Evolutionary conservation across 768 basidiomycete species (phyloP).

Genomic region (Xerocomellus dryophilus): DNA sequence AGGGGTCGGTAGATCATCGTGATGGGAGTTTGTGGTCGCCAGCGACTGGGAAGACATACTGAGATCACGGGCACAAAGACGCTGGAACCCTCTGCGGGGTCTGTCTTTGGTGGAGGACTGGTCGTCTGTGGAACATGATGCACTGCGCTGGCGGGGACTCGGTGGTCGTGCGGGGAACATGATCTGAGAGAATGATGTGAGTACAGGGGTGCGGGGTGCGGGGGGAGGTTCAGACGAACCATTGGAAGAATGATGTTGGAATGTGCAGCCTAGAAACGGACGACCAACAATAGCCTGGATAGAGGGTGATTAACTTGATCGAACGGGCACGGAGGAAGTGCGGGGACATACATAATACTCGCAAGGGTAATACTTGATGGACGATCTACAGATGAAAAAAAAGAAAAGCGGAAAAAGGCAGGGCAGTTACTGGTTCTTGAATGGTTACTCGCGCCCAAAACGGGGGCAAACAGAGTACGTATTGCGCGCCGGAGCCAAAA

Average conservation of each 20-base stretch:
- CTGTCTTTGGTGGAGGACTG: constrained; percentile 2
- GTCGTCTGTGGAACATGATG: constrained; percentile 22
- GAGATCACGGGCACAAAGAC: constrained; percentile 12
- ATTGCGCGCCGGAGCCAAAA: constrained; percentile 13
- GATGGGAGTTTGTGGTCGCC: constrained; percentile 6
- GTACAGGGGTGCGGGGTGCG: neutral
- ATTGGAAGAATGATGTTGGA: neutral
- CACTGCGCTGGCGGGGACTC: constrained; percentile 11
- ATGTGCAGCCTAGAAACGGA: constrained; percentile 17
- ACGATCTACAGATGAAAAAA: neutral
- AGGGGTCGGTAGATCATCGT: constrained; percentile 9
- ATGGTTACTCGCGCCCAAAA: neutral
- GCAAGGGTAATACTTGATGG: neutral
- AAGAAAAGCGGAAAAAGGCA: neutral
- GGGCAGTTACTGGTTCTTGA: neutral
- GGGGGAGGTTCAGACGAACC: neutral
- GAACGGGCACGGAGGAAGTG: neutral
- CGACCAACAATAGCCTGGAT: constrained; percentile 15
- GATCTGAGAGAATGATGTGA: constrained; percentile 1
- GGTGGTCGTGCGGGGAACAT: constrained; percentile 14
- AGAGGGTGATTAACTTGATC: constrained; percentile 2
- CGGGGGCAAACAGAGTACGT: constrained; percentile 18
- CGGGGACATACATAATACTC: constrained; percentile 22
- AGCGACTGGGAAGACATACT: constrained; percentile 21
- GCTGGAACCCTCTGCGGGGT: constrained; percentile 13